phyloP scores from a whole-genome alignment of 2,329 filamentous ascomycete genomes.

The Ophiostoma sp. region DNA sequence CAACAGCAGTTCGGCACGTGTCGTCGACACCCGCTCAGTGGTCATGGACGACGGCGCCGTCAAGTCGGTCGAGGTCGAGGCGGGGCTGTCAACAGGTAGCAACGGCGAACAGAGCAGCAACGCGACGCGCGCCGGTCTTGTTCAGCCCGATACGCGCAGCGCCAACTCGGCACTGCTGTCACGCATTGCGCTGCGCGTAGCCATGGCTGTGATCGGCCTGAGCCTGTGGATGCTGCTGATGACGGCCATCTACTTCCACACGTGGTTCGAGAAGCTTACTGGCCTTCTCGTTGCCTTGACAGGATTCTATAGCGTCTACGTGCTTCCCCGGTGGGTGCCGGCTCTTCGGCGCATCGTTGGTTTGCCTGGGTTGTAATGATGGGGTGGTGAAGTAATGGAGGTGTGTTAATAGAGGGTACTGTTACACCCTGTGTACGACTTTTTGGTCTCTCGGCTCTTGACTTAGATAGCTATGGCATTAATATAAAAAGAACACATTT shows the following conservation, averaged over 20 bases:
- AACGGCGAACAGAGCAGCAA: background rate
- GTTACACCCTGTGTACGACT: background rate
- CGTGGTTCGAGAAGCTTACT: slow-evolving; percentile 88
- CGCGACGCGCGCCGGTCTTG: slow-evolving; percentile 32
- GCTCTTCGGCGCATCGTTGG: slow-evolving; percentile 48
- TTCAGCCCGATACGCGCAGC: background rate
- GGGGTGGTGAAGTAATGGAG: background rate
- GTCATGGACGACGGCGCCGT: slow-evolving; percentile 66
- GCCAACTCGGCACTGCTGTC: slow-evolving; percentile 14
- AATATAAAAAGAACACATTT: background rate
- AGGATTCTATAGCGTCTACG: slow-evolving; percentile 53
- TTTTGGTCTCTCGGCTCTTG: background rate
- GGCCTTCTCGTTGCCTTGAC: slow-evolving; percentile 51
- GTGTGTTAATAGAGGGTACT: background rate
- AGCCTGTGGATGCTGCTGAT: slow-evolving; percentile 97
- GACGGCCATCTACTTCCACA: slow-evolving; percentile 98
- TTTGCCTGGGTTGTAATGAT: slow-evolving; percentile 50
- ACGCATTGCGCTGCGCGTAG: slow-evolving; percentile 44
- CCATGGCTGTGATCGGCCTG: slow-evolving; percentile 64
- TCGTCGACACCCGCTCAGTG: slow-evolving; percentile 63
- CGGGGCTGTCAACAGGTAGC: slow-evolving; percentile 26
- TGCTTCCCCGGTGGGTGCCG: slow-evolving; percentile 54
- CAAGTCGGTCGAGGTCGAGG: slow-evolving; percentile 57
- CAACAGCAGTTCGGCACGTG: slow-evolving; percentile 32
- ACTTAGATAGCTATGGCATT: background rate